These are phyloP conservation scores for Phytopythium oedochilum DNA, from an alignment of 352 stramenopile genomes.

Conservation along the genomic window DNA sequence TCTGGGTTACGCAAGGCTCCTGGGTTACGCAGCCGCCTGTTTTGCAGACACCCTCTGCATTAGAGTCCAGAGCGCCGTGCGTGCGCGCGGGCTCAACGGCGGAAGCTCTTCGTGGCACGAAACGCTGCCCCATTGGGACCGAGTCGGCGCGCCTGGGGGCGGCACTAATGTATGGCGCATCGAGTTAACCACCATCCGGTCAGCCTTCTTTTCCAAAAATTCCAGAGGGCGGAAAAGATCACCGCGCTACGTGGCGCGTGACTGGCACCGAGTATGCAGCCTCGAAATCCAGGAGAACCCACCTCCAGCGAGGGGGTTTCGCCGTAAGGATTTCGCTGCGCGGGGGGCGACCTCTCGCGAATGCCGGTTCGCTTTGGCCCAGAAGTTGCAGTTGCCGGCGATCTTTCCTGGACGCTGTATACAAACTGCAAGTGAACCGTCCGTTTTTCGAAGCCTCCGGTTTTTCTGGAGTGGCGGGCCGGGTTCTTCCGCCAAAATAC, in stretches of 20 bases:
- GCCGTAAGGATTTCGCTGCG: no score
- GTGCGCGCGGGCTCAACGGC: background rate
- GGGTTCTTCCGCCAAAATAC: no score
- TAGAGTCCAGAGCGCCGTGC: background rate
- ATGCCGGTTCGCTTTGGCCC: no score
- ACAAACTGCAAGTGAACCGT: background rate
- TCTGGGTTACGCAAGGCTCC: background rate
- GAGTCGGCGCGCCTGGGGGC: background rate
- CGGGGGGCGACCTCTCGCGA: background rate
- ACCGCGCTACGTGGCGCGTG: background rate
- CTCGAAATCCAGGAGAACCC: background rate
- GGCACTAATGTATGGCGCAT: no score
- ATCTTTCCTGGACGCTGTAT: constrained; percentile 1
- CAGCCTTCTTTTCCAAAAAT: background rate
- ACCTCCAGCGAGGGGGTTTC: background rate
- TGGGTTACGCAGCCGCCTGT: background rate
- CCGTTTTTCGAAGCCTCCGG: background rate
- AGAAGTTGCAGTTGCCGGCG: background rate
- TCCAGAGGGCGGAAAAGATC: background rate
- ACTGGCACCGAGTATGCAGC: background rate
- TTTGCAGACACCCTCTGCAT: background rate
- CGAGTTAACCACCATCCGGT: background rate
- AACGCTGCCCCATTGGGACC: background rate
- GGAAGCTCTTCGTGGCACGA: background rate
- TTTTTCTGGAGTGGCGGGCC: no score